Conservation (phyloP, 192 early-diverging fungal genomes). For the Umbelopsis sp. region DNA sequence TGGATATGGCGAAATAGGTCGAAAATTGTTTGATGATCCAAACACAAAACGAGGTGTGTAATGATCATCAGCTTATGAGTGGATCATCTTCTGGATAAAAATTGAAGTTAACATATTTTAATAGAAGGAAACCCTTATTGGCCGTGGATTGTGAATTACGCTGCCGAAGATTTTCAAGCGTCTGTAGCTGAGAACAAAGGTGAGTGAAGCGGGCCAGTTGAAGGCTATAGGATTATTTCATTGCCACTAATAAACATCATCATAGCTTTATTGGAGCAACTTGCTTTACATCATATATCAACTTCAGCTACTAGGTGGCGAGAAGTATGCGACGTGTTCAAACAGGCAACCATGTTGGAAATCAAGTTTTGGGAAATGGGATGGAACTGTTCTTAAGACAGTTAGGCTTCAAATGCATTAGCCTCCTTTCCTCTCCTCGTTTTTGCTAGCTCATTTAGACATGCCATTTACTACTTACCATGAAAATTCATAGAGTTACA, state of each 20-base stretch:
- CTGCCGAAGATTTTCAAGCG: conserved; percentile 64
- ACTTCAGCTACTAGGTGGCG: conserved; percentile 53
- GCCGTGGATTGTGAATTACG: conserved; percentile 79
- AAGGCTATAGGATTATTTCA: too few species aligned
- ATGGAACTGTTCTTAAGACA: not conserved
- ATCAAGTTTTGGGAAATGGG: conserved; percentile 77
- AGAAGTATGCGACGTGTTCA: conserved; percentile 67
- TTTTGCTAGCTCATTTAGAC: not conserved
- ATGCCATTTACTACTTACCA: too few species aligned
- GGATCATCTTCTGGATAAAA: too few species aligned
- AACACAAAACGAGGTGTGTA: conserved; percentile 55
- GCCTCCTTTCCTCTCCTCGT: not conserved
- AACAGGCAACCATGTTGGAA: conserved; percentile 71
- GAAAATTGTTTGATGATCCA: conserved; percentile 62
- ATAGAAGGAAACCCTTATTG: conserved; percentile 79
- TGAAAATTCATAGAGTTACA: too few species aligned
- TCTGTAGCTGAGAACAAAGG: conserved; percentile 60
- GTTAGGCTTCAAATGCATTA: not conserved
- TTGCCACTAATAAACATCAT: too few species aligned
- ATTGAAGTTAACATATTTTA: too few species aligned
- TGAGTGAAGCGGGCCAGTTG: conserved; percentile 16
- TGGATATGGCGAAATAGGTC: conserved; percentile 82
- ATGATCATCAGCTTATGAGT: too few species aligned
- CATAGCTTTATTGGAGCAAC: conserved; percentile 55
- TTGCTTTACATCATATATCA: conserved; percentile 51